Evolutionary conservation across 768 basidiomycete genomes (phyloP).

Genomic region (Suillus subluteus): DNA sequence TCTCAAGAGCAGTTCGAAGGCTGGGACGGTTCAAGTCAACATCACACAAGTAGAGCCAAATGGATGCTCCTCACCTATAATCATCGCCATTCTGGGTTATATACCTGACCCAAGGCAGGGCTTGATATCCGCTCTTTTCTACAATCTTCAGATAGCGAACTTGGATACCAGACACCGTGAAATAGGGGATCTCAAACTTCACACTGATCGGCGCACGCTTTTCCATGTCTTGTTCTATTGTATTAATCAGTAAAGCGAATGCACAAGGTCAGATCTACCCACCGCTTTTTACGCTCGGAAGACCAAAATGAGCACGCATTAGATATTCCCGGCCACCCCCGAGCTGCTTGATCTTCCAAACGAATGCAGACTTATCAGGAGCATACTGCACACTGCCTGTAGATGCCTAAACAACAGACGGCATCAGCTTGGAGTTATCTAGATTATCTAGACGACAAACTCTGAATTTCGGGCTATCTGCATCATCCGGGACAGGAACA

Average conservation of each 20-base stretch:
- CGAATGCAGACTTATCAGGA: slow-evolving; percentile 97
- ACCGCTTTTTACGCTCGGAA: slow-evolving; percentile 93
- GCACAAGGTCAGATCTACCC: slow-evolving; percentile 32
- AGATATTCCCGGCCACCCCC: slow-evolving; percentile 96
- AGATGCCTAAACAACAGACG: slow-evolving; percentile 64
- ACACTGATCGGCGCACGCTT: slow-evolving; percentile 95
- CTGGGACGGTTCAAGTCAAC: slow-evolving; percentile 34
- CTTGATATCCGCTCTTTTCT: slow-evolving; percentile 98
- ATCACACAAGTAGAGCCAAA: background rate
- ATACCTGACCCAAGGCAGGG: slow-evolving; percentile 94
- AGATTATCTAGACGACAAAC: slow-evolving; percentile 46
- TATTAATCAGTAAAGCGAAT: background rate
- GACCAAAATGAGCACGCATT: slow-evolving; percentile 97
- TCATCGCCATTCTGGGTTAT: slow-evolving; percentile 92
- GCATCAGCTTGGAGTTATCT: background rate
- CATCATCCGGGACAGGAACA: slow-evolving; percentile 99
- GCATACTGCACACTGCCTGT: slow-evolving; percentile 96
- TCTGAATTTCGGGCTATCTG: slow-evolving; percentile 96
- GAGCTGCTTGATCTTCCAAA: slow-evolving; percentile 99
- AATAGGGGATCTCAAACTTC: slow-evolving; percentile 98
- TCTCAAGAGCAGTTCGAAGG: slow-evolving; percentile 74
- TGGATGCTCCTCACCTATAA: slow-evolving; percentile 64
- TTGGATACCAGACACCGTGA: slow-evolving; percentile 96
- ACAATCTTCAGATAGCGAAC: slow-evolving; percentile 98
- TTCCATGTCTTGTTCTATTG: slow-evolving; percentile 6